Evolutionary conservation across 2,329 filamentous ascomycete genomes (phyloP), one percentile per base, ranked within the genome.

Genomic region (Venturia oleaginea): DNA sequence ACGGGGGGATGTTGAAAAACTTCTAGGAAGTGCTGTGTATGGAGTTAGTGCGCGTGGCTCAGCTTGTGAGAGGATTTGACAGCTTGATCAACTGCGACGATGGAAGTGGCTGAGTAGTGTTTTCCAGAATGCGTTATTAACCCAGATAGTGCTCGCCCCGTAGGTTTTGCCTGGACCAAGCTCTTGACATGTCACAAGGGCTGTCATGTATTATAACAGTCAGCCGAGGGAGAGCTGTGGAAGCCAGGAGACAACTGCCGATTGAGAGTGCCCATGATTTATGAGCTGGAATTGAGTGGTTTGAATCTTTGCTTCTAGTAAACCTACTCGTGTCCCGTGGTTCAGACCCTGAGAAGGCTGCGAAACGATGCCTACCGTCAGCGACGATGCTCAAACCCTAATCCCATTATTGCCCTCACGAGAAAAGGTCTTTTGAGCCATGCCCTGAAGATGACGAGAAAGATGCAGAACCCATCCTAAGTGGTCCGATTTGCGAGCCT

Each of bases 151-250:
- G 13, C 24, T 55, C 24, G 24, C 19, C 11, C 27, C 24, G 24
- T 30, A 19, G 48, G 24, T 32, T 32, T 54, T n/a, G 15, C n/a
- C 51, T 34, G 51, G 13, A 55, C 27, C 30, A 34, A 34, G 51
- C 51, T 55, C 19, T 55, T 34, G 10, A 55, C 34, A 19, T 55
- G 51, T 55, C 51, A 55, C 51, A 55, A 54, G 51, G 51, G 51
- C 7, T 57, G 7, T 57, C 6, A 6, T 34, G 8, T 34, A 57
- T 57, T 17, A 57, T 15, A 37, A 17, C 13, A 8, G 19, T 32
- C 8, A 57, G 27, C 51, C 51, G 15, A 37, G 51, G 17, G 27
- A 17, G 19, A 34, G 30, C 24, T 51, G 11, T 57, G 17, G 6
- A 34, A 22, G 24, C 13, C 30, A 27, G 15, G n/a, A 19, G 22